These are phyloP conservation scores for Oropetium thomaeum DNA, from an alignment of 176 grass and related monocot genomes.

Conservation along the genomic window DNA sequence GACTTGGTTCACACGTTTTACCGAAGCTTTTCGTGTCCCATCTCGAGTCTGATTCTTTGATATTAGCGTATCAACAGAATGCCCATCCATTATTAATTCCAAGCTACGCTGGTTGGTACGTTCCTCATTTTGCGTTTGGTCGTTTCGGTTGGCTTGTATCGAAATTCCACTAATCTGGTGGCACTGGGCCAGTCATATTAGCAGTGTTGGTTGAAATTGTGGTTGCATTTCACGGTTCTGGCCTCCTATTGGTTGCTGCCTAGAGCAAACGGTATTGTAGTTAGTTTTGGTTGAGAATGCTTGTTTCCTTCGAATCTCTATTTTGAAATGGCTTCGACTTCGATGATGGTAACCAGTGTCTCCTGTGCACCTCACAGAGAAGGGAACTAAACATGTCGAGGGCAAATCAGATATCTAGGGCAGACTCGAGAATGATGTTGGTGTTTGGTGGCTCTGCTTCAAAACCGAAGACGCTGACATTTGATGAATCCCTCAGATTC, in stretches of 20 bases:
- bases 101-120: conserved; percentile 18
- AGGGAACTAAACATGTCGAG: conserved; percentile 30
- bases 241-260: not conserved
- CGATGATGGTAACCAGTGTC: not conserved
- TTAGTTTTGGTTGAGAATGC: conserved; percentile 27
- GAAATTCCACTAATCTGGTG: conserved; percentile 21
- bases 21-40: not conserved
- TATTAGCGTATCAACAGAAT: not conserved
- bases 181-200: not conserved
- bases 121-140: conserved; percentile 35
- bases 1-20: not conserved
- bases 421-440: conserved; percentile 43
- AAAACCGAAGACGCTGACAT: conserved; percentile 53
- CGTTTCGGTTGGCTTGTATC: conserved; percentile 14
- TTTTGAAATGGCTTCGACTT: not conserved
- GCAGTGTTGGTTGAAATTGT: not conserved
- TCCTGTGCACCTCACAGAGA: not conserved
- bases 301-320: not conserved
- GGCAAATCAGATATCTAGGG: conserved; percentile 36
- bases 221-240: not conserved
- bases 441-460: conserved; percentile 49
- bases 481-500: conserved; percentile 72
- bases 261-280: not conserved
- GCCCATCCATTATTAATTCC: not conserved
- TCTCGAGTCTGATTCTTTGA: not conserved